Evolutionary conservation across 106 monocot species (phyloP).

Genomic region (Dendrobium huoshanense): DNA sequence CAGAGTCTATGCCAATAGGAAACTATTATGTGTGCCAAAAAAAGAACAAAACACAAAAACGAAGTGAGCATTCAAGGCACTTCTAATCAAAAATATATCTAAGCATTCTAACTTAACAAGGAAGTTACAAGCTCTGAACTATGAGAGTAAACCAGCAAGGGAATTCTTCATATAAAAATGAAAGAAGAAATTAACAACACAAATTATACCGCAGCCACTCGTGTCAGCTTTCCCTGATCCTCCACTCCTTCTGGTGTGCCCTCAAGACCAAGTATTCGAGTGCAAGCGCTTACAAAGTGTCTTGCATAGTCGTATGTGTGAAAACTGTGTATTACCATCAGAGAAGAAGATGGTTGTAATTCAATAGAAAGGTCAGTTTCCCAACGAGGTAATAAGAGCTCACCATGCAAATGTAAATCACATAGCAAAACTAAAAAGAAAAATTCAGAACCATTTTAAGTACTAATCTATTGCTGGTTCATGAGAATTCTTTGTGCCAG

Average conservation of each 20-base stretch:
- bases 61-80: not conserved
- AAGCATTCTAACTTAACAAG: not conserved
- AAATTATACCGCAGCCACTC: conserved; percentile 81
- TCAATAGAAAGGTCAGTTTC: not conserved
- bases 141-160: not conserved
- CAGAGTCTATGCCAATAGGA: conserved; percentile 94
- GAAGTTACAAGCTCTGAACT: not conserved
- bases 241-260: conserved; percentile 99
- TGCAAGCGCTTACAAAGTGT: conserved; percentile 98
- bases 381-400: not conserved
- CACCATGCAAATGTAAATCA: not conserved
- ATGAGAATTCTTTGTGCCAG: not conserved
- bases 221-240: conserved; percentile 91
- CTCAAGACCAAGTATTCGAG: conserved; percentile 93
- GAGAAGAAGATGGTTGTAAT: conserved; percentile 3
- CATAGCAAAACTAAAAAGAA: not conserved
- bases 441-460: not conserved
- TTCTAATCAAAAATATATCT: not conserved
- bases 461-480: too few species aligned
- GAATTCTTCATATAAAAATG: not conserved
- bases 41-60: not conserved
- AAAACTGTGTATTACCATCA: conserved; percentile 43
- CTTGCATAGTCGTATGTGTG: conserved; percentile 99
- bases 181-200: not conserved
- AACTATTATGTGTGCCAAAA: conserved; percentile 47